Evolutionary conservation across 306 rosid genomes (phyloP), one percentile per base, ranked within the genome.

Genomic region (Castanea mollissima): DNA sequence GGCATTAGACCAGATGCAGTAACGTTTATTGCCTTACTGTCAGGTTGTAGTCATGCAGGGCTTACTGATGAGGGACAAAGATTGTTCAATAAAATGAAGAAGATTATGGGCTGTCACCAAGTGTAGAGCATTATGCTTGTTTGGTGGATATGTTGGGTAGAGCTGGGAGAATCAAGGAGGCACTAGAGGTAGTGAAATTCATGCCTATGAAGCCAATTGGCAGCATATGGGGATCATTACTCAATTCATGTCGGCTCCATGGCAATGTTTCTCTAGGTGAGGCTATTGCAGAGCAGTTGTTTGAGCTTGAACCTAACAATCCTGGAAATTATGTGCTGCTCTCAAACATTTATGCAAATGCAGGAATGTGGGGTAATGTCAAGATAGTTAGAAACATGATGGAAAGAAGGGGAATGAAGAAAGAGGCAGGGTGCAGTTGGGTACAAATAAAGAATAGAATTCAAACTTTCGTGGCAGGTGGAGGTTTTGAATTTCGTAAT

Each of bases 371-470:
- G 88, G 82, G 82, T 9, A 75, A 46, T n/a, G 88, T 84, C 54
- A 90, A 86, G 69, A 83, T 69, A 76, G 86, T 90, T 16, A 76
- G 93, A 25, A 86, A 90, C 62, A 79, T 80, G 84, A 90, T 87
- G 93, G 79, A 70, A 76, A 55, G 73, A 72, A 87, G 19, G 73
- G 87, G 91, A 70, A 69, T 90, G 9, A 82, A 74, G 81, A 87
- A 85, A 56, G 88, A 87, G 70, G 88, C 79, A 23, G 93, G 91
- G 41, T 90, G 91, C 67, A 90, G 88, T 79, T 87, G 91, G 93
- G 69, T 78, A 64, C 86, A 87, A 55, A 74, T 90, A 32, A 82
- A 80, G 79, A 76, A 74, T 55, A 74, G 79, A 83, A 77, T 86
- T 49, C 87, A 89, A 69, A 85, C 89, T 2, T 85, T 91, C 63